Evolutionary conservation across 768 basidiomycete genomes (phyloP), one percentile per base, ranked within the genome.

Genomic region (Amanita muscaria): DNA sequence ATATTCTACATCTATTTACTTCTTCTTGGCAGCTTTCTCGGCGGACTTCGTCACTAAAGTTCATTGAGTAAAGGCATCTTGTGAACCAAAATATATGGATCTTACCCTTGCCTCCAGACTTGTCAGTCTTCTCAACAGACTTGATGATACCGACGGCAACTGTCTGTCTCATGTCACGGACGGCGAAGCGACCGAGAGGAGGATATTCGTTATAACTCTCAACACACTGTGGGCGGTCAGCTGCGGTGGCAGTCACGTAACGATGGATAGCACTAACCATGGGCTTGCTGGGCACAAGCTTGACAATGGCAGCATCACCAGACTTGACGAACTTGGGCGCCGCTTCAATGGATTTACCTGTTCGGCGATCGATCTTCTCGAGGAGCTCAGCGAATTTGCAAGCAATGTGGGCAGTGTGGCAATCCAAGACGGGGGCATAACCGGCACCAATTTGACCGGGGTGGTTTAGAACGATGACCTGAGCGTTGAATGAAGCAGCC

Each of bases 401-500:
- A 52, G 93, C 94, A 61, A 97, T 96, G 80, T 97, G 94, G 67
- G 94, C 94, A 51, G 94, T 99, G 81, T 99, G 96, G 73, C 96
- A 99, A 74, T 99, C 96, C 58, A 99, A 84, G 53, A 99, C 96
- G 44, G 94, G 94, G 35, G 94, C 90, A 69, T 98, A 98, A 58
- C 96, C 96, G 60, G 92, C 89, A 73, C 90, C 90, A 63, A 99
- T 98, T 69, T 99, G 96, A 76, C 96, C 96, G 42, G 96, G 96
- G 81, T 99, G 96, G 80, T 98, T 98, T 67, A 99, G 85, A 64
- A 99, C 88, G 65, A 99, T 98, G 75, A 98, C 94, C 78, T 98
- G 96, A 55, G 96, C 94, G 70, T 84, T 97, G 89, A 98, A 94
- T 50, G 92, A 94, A 52, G 91, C 89, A 53, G 93, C 92, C 74